Base-by-base conservation (phyloP, 768 basidiomycete genomes). In the Chlorophyllum brunneum region DNA sequence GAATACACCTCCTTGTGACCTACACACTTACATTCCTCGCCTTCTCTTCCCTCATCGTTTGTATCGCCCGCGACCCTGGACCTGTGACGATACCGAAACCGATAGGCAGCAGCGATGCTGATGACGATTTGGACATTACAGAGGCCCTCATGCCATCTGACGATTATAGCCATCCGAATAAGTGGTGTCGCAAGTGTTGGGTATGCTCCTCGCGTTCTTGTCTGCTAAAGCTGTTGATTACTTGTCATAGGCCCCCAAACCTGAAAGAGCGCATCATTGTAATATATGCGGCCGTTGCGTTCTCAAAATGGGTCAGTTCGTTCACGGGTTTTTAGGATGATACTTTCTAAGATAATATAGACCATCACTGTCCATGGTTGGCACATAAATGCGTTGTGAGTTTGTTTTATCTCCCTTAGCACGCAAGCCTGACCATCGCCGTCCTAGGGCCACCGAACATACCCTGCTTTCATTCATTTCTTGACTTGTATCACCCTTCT, bases 321-420 rank as follows among this genome's bases (percentile, higher is more conserved):
- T 23, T 46, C 13, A 24, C 36, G n/a, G 43, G 39, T 29, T 23
- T 13, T 26, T 45, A n/a, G 30, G 31, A 44, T 10, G 15, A 29
- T 37, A 22, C 29, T 15, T 56, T 65, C 37, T 59, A 40, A 46
- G 48, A 41, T 22, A 20, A 45, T 26, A 39, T 58, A 92, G 89
- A 93, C 64, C 91, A 92, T 60, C 91, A 93, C 61, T 93, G 90
- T 62, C 86, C 85, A 5, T 93, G 90, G 90, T 69, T 92, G 20
- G 90, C 83, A 31, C 69, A 76, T 40, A 85, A 75, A 63, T 93
- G 90, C 65, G 78, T 93, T 53, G 89, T 88, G 63, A 64, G 85
- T 69, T 24, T 3, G 34, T 23, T 31, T 20, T 22, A 26, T 5
- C 7, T 11, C 26, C 11, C 47, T 30, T 9, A 9, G 18, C n/a